These are phyloP conservation scores for Suillus tomentosus DNA, from an alignment of 768 basidiomycete species.

Conservation along the genomic window DNA sequence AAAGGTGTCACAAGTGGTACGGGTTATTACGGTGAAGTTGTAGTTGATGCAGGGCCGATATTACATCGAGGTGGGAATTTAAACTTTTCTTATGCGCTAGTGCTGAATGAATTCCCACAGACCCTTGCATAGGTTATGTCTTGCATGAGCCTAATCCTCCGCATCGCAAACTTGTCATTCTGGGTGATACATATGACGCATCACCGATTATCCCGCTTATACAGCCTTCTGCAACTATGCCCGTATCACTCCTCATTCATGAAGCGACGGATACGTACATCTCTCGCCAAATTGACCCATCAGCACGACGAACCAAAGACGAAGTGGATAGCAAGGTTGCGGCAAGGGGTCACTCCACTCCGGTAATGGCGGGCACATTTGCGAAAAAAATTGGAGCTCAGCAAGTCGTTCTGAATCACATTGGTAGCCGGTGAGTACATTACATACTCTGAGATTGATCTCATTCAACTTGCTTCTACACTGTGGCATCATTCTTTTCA, in stretches of 20 bases:
- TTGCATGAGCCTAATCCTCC: constrained; percentile 56
- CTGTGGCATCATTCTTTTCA: background rate
- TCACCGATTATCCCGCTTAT: constrained; percentile 60
- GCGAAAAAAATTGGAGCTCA: constrained; percentile 62
- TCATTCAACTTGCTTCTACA: background rate
- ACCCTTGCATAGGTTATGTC: constrained; percentile 79
- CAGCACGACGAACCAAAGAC: constrained; percentile 43
- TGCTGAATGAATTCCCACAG: constrained; percentile 37
- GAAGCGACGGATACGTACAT: constrained; percentile 82
- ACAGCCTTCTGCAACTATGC: constrained; percentile 31
- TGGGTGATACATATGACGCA: constrained; percentile 79
- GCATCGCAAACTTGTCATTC: constrained; percentile 66
- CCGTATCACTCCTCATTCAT: constrained; percentile 75
- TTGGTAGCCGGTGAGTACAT: constrained; percentile 59
- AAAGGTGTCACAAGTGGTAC: constrained; percentile 44
- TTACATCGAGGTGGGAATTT: constrained; percentile 63
- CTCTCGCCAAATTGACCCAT: constrained; percentile 53
- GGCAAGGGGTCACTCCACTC: constrained; percentile 77
- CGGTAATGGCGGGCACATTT: constrained; percentile 76
- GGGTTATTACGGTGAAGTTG: constrained; percentile 44
- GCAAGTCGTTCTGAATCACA: constrained; percentile 74
- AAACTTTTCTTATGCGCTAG: background rate
- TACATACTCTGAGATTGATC: background rate
- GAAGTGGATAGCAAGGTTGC: constrained; percentile 52
- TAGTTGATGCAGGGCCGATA: constrained; percentile 77